Base-by-base conservation (phyloP, 495 filamentous ascomycete species). In the Cercophora sp. region DNA sequence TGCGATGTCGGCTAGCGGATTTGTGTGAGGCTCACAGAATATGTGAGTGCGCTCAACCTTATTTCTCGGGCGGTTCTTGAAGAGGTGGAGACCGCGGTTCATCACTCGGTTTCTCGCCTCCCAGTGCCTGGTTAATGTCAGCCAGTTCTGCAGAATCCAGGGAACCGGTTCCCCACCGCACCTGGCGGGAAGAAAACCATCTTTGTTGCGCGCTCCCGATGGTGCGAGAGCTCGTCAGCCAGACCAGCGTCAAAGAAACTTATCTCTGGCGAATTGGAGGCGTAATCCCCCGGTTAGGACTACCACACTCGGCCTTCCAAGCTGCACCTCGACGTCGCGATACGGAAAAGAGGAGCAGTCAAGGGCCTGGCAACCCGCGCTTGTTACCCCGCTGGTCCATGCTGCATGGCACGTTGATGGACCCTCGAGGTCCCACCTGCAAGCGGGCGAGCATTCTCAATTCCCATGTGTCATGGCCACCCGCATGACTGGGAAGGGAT, bases 401-500 rank as follows among this genome's bases (percentile, higher is more conserved):
- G n/a, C n/a, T n/a, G n/a, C n/a, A n/a, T n/a, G n/a, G n/a, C n/a
- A n/a, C n/a, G n/a, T n/a, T n/a, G n/a, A n/a, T n/a, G 15, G 22
- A 40, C 37, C 8, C 20, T 26, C 26, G 5, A 26, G 36, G 46
- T 42, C 18, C 39, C 32, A 35, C 41, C 34, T 16, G 27, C 26
- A 46, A 34, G 37, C 25, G 16, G 32, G 20, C n/a, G 46, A n/a
- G 37, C n/a, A 44, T 26, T 35, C 26, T 45, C 27, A 51, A 37
- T 61, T 59, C 34, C 48, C 47, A 43, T 64, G 58, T 64, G 61
- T 61, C 61, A 64, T 59, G 41, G 53, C 44, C 23, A 49, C 55
- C 57, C 55, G 50, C 49, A 44, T 37, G 35, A 15, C 44, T 49
- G 36, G 49, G 42, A 26, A 27, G 49, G 40, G 51, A 45, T 41